Base-by-base conservation (phyloP, 345 rosid genomes). In the Ceriops decandra region DNA sequence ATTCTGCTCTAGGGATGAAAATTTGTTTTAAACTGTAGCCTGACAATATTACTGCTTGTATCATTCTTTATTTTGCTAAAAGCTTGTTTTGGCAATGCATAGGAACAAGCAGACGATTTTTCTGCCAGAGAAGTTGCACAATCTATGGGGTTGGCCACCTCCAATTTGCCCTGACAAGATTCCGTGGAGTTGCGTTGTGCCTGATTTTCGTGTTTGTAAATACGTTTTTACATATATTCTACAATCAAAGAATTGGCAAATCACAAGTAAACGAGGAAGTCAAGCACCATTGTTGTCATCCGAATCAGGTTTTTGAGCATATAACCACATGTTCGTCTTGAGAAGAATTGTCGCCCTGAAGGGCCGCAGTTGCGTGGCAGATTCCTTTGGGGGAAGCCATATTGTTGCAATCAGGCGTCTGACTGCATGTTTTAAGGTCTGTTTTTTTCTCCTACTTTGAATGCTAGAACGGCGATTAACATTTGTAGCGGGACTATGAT, bases 41-140 rank as follows among this genome's bases (percentile, higher is more conserved):
- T 15, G 49, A 3, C 19, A 42, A 5, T 42, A 13, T 42, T 42
- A 38, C 2, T 7, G 15, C 31, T 17, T 46, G 15, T 53, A n/a
- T 46, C 4, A 32, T 24, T 49, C 49, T 3, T 46, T 35, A 35
- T 51, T 15, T 20, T 51, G 31, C 10, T 4, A 13, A 52, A 66
- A 35, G 30, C 26, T 33, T 28, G 17, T 53, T 31, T 53, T 27
- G 33, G 26, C 17, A 15, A 27, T 62, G 16, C 24, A 54, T 30
- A 95, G 99, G 99, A 82, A 79, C 95, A 88, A 91, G 98, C 83
- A 4, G 95, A 91, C 68, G 65, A 57, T 71, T 57, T 84, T 60
- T 68, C 95, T 30, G 95, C 89, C 26, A 82, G 77, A 76, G 97
- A 89, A 78, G 85, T 85, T 24, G 92, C 89, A 0, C 80, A 81